phyloP scores from a whole-genome alignment of 2,329 filamentous ascomycete genomes.

The Diaporthe caulivora region DNA sequence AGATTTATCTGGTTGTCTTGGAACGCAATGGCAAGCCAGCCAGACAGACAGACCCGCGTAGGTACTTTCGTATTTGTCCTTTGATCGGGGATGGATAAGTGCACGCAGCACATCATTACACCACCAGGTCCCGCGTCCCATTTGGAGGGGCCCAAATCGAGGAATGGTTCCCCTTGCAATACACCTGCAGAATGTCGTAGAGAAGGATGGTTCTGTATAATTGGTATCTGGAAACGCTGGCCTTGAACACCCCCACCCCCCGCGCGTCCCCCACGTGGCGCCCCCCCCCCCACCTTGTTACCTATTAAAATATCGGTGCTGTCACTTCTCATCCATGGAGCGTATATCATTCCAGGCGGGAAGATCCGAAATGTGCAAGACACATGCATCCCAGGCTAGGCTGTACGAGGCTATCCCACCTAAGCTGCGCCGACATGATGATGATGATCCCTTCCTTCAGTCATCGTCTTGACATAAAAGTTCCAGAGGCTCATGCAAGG shows the following conservation, averaged over 20 bases:
- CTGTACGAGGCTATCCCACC: background rate
- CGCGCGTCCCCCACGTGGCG: background rate
- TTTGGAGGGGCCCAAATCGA: background rate
- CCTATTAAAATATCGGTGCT: conserved; percentile 7
- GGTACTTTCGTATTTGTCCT: no score
- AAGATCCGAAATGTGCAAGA: background rate
- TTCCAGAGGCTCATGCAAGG: conserved; percentile 25
- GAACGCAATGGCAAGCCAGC: no score
- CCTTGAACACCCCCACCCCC: no score
- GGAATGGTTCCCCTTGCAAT: background rate
- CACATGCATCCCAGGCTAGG: background rate
- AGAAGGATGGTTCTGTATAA: conserved; percentile 24
- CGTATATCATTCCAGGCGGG: background rate
- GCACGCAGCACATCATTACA: background rate
- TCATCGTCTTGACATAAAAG: conserved; percentile 5
- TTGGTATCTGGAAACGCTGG: conserved; percentile 19
- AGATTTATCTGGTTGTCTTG: no score
- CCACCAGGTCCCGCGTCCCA: no score
- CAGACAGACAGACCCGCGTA: no score
- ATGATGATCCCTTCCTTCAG: background rate
- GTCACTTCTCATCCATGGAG: background rate
- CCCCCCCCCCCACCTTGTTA: background rate
- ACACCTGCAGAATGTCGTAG: background rate
- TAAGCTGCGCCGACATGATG: conserved; percentile 5
- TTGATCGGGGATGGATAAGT: no score